Percentiles rank a stretch among this genome's conserved stretches.
Conservation (phyloP, 345 rosid species). For the Boechera stricta region DNA sequence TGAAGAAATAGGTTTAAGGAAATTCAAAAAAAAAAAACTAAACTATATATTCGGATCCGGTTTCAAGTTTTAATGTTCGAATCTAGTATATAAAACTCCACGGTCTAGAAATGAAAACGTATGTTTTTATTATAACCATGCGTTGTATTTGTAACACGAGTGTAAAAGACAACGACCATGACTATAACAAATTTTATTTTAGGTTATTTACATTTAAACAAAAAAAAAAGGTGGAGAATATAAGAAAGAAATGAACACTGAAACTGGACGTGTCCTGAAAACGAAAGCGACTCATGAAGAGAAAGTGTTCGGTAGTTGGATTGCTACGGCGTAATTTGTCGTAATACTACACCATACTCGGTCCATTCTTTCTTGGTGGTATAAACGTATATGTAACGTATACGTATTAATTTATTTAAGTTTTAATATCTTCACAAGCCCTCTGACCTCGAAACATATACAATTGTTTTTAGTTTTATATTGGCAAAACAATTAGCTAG, state of each 20-base stretch:
- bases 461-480: not conserved
- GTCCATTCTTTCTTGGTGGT: not conserved
- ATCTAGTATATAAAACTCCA: slow-evolving; percentile 5
- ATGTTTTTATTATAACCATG: not conserved
- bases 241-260: slow-evolving; percentile 36
- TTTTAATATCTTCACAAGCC: not conserved
- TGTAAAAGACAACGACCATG: slow-evolving; percentile 24
- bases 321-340: slow-evolving; percentile 35
- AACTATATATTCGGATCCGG: not conserved
- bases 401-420: not conserved
- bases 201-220: not conserved
- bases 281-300: slow-evolving; percentile 40
- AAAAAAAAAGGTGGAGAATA: slow-evolving; percentile 9
- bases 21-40: not conserved
- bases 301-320: slow-evolving; percentile 21
- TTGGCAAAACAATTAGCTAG: not conserved
- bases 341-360: slow-evolving; percentile 14
- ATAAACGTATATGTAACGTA: slow-evolving; percentile 18
- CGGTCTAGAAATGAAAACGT: slow-evolving; percentile 12
- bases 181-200: not conserved
- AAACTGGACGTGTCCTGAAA: slow-evolving; percentile 27
- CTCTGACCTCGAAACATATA: not conserved
- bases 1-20: not conserved
- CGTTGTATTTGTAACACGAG: slow-evolving; percentile 5
- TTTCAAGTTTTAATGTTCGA: not conserved